Evolutionary conservation across 2,329 filamentous ascomycete species (phyloP).

Genomic region (Incumbomyces lentus): DNA sequence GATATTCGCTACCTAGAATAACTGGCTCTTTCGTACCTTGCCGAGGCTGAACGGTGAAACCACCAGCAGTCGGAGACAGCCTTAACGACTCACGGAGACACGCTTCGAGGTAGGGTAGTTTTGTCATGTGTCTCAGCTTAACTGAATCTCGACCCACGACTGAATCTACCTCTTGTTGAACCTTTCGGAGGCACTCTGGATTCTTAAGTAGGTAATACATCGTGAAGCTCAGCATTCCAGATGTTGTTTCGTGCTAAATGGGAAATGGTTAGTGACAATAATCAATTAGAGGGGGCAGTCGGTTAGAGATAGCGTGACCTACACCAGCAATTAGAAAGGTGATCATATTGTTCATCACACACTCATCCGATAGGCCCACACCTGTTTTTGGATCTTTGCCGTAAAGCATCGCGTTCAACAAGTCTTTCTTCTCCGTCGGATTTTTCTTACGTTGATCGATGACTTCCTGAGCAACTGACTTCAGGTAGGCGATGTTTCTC

Average conservation of each 20-base stretch:
- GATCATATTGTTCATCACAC: constrained; percentile 57
- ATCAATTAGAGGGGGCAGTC: too few species aligned
- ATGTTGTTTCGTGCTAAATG: too few species aligned
- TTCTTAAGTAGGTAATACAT: constrained; percentile 57
- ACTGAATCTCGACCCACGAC: constrained; percentile 47
- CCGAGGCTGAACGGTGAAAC: constrained; percentile 44
- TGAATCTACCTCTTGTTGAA: constrained; percentile 56
- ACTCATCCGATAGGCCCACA: constrained; percentile 50
- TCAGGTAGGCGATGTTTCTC: constrained; percentile 27
- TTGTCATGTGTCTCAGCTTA: constrained; percentile 47
- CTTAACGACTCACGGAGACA: constrained; percentile 57
- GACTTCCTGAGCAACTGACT: constrained; percentile 48
- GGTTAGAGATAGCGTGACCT: too few species aligned
- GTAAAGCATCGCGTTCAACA: constrained; percentile 59
- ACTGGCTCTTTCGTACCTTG: constrained; percentile 10
- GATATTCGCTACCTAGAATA: constrained; percentile 48
- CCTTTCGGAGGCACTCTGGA: constrained; percentile 48
- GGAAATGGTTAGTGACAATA: too few species aligned
- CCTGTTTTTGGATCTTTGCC: constrained; percentile 59
- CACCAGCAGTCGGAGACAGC: constrained; percentile 50
- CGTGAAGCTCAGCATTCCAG: constrained; percentile 56
- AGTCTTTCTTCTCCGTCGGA: constrained; percentile 49
- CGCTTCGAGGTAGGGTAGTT: constrained; percentile 58
- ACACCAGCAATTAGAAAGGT: constrained; percentile 48
- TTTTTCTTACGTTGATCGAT: constrained; percentile 48